A percentile compares a stretch with the other conserved stretches of the same genome.
These are phyloP conservation scores for Aphanomyces stellatus DNA, from an alignment of 352 stramenopile genomes.

Conservation along the genomic window DNA sequence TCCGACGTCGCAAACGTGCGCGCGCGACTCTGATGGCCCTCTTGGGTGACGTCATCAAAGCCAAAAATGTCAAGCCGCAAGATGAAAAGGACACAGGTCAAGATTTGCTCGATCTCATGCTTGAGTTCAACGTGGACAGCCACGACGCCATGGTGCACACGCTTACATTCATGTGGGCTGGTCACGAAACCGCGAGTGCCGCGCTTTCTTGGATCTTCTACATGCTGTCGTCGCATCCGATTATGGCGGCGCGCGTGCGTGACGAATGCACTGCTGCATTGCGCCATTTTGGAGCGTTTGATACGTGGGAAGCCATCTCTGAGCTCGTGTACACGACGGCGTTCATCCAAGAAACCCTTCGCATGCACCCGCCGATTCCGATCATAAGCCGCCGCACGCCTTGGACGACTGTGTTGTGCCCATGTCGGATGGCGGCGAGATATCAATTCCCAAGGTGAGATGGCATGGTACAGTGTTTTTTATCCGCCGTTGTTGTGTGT, in stretches of 20 bases:
- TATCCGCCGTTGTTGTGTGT: no score
- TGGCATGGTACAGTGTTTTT: no score
- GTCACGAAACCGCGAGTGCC: constrained; percentile 10
- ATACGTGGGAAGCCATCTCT: not conserved
- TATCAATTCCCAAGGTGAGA: no score
- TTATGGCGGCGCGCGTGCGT: not conserved
- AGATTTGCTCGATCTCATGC: constrained; percentile 14
- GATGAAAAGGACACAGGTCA: no score
- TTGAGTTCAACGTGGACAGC: not conserved
- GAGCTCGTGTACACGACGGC: not conserved
- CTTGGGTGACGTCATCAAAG: not conserved
- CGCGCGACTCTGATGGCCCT: not conserved
- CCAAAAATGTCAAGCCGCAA: not conserved
- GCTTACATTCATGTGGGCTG: constrained; percentile 17
- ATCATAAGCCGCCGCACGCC: not conserved
- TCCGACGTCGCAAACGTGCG: not conserved
- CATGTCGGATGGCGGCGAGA: no score
- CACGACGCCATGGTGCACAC: constrained; percentile 6
- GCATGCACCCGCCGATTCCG: not conserved
- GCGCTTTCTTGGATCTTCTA: not conserved
- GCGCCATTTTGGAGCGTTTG: not conserved
- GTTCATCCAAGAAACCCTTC: constrained; percentile 1
- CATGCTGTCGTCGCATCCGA: not conserved
- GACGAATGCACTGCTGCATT: not conserved
- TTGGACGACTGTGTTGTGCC: no score